Evolutionary conservation across 148 eudicot species (phyloP), one percentile per base, ranked within the genome.

Genomic region (Pharnaceum exiguum): DNA sequence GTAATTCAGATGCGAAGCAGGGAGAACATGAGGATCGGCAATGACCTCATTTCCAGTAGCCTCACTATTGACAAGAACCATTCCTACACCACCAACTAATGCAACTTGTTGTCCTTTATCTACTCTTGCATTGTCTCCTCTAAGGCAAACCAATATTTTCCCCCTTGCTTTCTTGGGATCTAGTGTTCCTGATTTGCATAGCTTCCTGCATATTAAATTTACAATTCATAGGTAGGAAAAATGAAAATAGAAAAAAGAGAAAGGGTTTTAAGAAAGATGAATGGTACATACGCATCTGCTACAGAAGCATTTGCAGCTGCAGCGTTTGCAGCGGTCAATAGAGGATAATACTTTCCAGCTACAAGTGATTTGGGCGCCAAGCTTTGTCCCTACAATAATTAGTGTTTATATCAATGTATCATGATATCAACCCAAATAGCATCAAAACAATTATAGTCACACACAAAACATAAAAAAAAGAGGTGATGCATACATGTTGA

Each of bases 1-100:
- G 61, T 74, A 85, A 38, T 60, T 85, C 64, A 89, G 61, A 27
- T 85, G 93, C 21, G 96, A 71, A 63, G 89, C 93, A 0, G 96
- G 93, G n/a, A 85, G 77, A n/a, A 85, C 77, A 57, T 89, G 93
- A 66, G 96, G 80, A 68, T 89, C 96, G 37, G 89, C 93, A 43
- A 82, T 36, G 24, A 89, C 49, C 75, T 85, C 89, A 59, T 85
- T 85, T 15, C 82, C 90, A 3, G 81, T 75, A 10, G 55, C 52
- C 0, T 60, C 40, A 67, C 85, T 67, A 43, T 90, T 87, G 2
- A 80, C 87, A 32, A 87, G 78, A 51, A 90, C 77, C 89, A 90
- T 84, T 22, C 87, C 97, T 4, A 77, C 76, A 4, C 95, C 97
- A 13, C 97, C 97, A 30, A 71, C 95, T 40, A 75, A 60, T 40